Evolutionary conservation across 805 yeast genomes (phyloP).

Genomic region (Metschnikowia borealis): DNA sequence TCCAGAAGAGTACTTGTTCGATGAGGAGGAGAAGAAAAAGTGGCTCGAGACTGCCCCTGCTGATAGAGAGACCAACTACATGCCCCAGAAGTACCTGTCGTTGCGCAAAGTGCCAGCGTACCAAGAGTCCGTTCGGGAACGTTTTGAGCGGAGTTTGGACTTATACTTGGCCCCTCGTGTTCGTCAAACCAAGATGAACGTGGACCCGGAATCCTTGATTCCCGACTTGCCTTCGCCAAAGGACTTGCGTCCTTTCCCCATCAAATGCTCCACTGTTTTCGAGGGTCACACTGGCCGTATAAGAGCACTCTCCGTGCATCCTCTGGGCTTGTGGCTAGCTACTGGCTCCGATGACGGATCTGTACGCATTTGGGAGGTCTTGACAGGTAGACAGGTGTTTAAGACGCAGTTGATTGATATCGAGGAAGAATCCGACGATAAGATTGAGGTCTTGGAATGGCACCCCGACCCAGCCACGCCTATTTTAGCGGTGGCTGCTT

Average conservation of each 20-base stretch:
- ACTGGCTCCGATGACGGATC: constrained; percentile 98
- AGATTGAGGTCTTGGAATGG: constrained; percentile 82
- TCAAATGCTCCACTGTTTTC: constrained; percentile 76
- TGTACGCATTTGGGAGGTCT: constrained; percentile 92
- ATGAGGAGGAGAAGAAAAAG: constrained; percentile 68
- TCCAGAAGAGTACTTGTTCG: constrained; percentile 87
- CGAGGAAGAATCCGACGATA: constrained; percentile 62
- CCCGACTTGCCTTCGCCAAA: constrained; percentile 97
- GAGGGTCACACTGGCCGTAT: constrained; percentile 82
- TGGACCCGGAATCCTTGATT: constrained; percentile 92
- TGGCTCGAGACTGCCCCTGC: constrained; percentile 69
- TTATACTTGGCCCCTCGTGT: constrained; percentile 94
- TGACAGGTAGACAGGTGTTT: constrained; percentile 92
- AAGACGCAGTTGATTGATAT: constrained; percentile 50
- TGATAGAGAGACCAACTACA: constrained; percentile 73
- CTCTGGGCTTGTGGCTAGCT: constrained; percentile 90
- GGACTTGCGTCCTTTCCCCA: constrained; percentile 96
- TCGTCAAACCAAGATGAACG: constrained; percentile 82
- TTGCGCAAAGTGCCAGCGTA: constrained; percentile 94
- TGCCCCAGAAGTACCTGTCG: constrained; percentile 79
- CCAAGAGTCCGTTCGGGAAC: constrained; percentile 76
- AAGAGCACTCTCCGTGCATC: constrained; percentile 79
- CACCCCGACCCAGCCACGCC: constrained; percentile 75
- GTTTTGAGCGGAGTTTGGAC: constrained; percentile 92
- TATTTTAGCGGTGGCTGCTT: constrained; percentile 79